Percentiles rank a stretch among this genome's conserved stretches.
Evolutionary conservation across 2,329 filamentous ascomycete species (phyloP).

Genomic region (Phoma sp.): DNA sequence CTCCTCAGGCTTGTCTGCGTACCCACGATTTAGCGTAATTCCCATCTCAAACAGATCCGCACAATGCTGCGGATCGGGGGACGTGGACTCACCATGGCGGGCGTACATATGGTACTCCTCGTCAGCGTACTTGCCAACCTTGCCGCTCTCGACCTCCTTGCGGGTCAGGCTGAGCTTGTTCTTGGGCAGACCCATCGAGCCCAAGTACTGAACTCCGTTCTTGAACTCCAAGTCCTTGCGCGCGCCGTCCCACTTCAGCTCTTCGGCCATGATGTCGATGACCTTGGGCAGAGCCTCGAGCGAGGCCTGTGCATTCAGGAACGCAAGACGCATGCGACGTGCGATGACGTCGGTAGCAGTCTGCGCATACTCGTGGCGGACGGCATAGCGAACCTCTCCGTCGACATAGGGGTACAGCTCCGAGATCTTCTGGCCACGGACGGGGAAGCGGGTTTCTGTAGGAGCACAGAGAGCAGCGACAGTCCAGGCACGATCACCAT

Average conservation of each 20-base stretch:
- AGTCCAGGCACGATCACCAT: conserved; percentile 91
- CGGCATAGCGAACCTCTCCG: conserved; percentile 86
- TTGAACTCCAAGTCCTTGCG: conserved; percentile 83
- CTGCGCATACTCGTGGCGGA: conserved; percentile 88
- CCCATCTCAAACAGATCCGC: conserved; percentile 30
- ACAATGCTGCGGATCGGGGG: conserved; percentile 14
- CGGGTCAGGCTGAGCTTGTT: conserved; percentile 61
- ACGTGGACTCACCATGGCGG: conserved; percentile 52
- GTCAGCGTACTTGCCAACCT: conserved; percentile 51
- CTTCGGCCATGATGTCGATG: conserved; percentile 87
- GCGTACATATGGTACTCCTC: conserved; percentile 59
- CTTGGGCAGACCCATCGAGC: conserved; percentile 67
- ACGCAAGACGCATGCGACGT: conserved; percentile 81
- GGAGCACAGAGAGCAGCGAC: conserved; percentile 80
- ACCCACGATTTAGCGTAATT: conserved; percentile 28
- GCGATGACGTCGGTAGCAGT: conserved; percentile 89
- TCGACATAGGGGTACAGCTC: conserved; percentile 88
- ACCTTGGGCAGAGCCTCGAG: conserved; percentile 83
- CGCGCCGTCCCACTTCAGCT: conserved; percentile 76
- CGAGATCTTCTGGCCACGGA: conserved; percentile 80
- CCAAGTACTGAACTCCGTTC: conserved; percentile 66
- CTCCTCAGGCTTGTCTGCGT: conserved; percentile 60
- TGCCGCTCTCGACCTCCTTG: conserved; percentile 64
- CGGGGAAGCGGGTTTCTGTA: conserved; percentile 80
- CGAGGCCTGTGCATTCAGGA: conserved; percentile 89